Conservation (phyloP, 2,329 filamentous ascomycete genomes). For the Neoscytalidium dimidiatum region DNA sequence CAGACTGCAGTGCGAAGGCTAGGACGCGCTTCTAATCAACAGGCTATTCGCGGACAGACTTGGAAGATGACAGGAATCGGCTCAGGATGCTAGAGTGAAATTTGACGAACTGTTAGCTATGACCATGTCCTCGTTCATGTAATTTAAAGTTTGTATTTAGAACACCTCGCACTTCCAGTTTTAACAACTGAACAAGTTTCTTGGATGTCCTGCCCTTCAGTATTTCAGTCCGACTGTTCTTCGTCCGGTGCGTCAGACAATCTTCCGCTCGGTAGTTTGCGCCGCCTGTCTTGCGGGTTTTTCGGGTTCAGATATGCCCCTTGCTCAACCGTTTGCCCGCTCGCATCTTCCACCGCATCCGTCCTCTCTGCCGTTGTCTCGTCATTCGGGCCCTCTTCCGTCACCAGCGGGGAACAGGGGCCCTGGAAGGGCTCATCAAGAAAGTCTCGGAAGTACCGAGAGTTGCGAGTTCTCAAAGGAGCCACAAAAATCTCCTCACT, state of each 20-base stretch:
- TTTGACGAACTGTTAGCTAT: no score
- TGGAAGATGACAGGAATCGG: no score
- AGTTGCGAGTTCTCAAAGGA: background rate
- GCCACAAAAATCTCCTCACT: background rate
- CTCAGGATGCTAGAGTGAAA: no score
- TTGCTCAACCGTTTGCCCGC: background rate
- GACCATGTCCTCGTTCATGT: no score
- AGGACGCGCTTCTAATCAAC: no score
- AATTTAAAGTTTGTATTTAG: no score
- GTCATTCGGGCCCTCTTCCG: background rate
- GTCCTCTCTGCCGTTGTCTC: no score
- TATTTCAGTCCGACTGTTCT: background rate
- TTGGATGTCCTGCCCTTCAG: background rate
- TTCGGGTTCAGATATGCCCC: background rate
- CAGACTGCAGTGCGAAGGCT: no score
- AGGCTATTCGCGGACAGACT: no score
- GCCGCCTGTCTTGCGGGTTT: background rate
- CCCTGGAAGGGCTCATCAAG: background rate
- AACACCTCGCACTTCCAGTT: no score
- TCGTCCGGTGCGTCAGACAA: background rate
- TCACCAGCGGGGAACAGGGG: background rate
- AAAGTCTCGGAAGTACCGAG: background rate
- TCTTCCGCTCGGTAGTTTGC: background rate
- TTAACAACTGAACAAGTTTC: no score
- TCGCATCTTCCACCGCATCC: background rate